Conservation (phyloP, 768 basidiomycete genomes). For the Auriscalpium orientale region DNA sequence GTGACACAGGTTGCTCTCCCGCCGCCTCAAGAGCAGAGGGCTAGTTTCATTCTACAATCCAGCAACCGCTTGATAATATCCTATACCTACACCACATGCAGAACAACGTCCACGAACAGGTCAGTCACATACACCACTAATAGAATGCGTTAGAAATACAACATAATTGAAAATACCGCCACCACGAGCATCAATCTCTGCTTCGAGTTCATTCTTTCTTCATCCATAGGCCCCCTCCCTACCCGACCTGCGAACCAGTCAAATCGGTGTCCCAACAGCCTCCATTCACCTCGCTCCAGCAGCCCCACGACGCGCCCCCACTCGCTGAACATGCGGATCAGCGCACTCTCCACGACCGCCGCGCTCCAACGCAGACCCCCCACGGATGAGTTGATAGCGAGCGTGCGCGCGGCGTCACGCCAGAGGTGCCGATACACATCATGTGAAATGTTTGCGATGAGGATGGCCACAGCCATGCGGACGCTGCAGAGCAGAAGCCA, state of each 20-base stretch:
- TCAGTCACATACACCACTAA: not conserved
- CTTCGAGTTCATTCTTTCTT: conserved; percentile 36
- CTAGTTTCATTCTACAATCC: too few species aligned
- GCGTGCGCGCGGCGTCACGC: conserved; percentile 30
- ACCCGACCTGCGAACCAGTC: conserved; percentile 46
- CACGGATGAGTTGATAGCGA: conserved; percentile 28
- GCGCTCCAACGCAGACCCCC: conserved; percentile 28
- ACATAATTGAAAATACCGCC: not conserved
- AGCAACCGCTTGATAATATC: too few species aligned
- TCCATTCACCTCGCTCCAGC: conserved; percentile 35
- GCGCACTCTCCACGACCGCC: conserved; percentile 41
- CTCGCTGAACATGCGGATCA: conserved; percentile 46
- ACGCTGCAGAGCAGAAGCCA: conserved; percentile 14
- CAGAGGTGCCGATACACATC: conserved; percentile 43
- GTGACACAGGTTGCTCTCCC: too few species aligned
- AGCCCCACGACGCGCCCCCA: conserved; percentile 39
- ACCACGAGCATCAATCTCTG: conserved; percentile 23
- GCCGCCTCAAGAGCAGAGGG: too few species aligned
- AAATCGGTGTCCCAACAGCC: conserved; percentile 34
- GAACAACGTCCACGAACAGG: too few species aligned
- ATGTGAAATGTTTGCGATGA: conserved; percentile 36
- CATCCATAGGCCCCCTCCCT: conserved; percentile 32
- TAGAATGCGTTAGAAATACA: not conserved
- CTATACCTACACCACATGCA: too few species aligned
- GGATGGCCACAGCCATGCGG: conserved; percentile 19